Evolutionary conservation across 352 stramenopile genomes (phyloP), one percentile per base, ranked within the genome.

Genomic region (Phytophthora rubi): DNA sequence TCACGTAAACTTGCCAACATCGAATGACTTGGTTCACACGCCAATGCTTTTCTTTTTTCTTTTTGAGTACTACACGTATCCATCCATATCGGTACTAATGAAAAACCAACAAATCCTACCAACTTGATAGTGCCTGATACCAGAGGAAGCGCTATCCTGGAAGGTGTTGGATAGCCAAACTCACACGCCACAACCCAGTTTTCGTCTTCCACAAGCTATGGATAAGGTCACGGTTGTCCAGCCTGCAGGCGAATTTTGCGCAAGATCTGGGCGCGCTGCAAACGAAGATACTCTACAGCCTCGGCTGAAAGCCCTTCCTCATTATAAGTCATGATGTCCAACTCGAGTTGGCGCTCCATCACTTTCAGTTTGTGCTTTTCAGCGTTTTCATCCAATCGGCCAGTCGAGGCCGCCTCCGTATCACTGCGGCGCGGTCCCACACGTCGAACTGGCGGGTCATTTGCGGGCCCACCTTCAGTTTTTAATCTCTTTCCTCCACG

Each of bases 281-380:
- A 28, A n/a, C 13, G 32, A 1, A 70, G n/a, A 39, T 65, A 63
- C 26, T 70, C 63, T 18, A 49, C 18, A 7, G 33, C 35, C 8
- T 65, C 63, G 7, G 8, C 18, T 23, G 45, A 47, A 4, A 69
- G 15, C 10, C 54, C 45, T 4, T 63, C 62, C 9, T 64, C 62
- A 18, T 32, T 64, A 7, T 30, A 30, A 1, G 53, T 69, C 62
- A 69, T 69, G n/a, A 69, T 53, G n/a, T 64, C 28, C 37, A 60
- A 26, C 15, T 68, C 52, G 7, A 62, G 33, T 35, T 57, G 52
- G 10, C 54, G 61, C 28, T 68, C 37, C 61, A 68, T 51, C 28
- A 68, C 26, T 23, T 68, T 32, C 37, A 58, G 9, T 35, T 55
- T 37, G 30, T 63, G 55, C 16, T 49, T 23, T 26, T 33, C 47